phyloP scores from a whole-genome alignment of 768 basidiomycete genomes.

The Daedaleopsis sinensis region DNA sequence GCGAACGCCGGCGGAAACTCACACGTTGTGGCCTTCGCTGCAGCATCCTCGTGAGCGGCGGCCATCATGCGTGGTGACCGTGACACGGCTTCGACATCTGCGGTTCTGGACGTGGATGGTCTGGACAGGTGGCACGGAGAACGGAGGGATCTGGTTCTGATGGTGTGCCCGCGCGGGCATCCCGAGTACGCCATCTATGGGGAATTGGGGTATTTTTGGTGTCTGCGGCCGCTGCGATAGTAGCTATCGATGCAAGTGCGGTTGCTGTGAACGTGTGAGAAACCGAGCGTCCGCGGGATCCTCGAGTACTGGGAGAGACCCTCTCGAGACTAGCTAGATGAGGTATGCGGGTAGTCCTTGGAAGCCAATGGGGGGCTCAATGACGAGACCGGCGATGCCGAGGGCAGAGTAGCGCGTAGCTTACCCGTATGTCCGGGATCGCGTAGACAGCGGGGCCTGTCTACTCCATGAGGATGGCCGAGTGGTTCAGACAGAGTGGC shows the following conservation, averaged over 20 bases:
- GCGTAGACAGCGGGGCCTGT: no score
- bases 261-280: background rate
- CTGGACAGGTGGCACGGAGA: background rate
- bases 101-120: background rate
- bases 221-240: background rate
- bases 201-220: background rate
- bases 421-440: no score
- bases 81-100: slow-evolving; percentile 1
- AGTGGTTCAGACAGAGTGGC: no score
- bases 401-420: no score
- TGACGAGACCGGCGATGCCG: no score
- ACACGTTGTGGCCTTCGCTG: slow-evolving; percentile 17
- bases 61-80: slow-evolving; percentile 63
- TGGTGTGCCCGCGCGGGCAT: background rate
- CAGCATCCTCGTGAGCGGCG: slow-evolving; percentile 64
- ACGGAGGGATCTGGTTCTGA: background rate
- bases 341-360: no score
- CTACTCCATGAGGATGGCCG: no score
- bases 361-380: no score
- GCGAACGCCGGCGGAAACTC: background rate
- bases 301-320: no score
- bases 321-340: no score
- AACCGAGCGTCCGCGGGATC: no score
- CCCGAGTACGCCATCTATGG: background rate
- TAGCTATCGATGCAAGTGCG: background rate